These are phyloP conservation scores for Orbilia ellipsospora DNA, from an alignment of 2,329 filamentous ascomycete genomes.

Conservation along the genomic window DNA sequence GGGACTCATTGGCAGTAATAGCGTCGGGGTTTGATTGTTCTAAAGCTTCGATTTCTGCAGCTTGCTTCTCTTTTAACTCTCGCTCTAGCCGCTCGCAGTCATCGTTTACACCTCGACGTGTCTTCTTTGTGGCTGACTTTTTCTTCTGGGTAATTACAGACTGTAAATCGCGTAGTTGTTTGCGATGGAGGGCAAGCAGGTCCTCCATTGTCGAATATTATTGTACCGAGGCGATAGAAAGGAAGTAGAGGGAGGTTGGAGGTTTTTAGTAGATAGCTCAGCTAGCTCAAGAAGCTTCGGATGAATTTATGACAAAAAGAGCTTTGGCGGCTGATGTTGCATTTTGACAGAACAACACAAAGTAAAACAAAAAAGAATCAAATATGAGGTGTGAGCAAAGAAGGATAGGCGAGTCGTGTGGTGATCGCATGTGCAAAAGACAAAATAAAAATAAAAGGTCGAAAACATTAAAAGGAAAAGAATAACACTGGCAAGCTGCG, in stretches of 20 bases:
- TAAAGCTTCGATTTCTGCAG: conserved; percentile 68
- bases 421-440: no score
- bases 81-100: conserved; percentile 79
- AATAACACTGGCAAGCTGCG: no score
- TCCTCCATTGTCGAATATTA: conserved; percentile 71
- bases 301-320: conserved; percentile 3
- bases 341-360: conserved; percentile 35
- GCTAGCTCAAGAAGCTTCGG: background rate
- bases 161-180: conserved; percentile 88
- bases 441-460: no score
- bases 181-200: conserved; percentile 81
- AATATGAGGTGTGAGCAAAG: no score
- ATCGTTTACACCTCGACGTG: conserved; percentile 76
- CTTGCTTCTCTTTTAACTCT: conserved; percentile 74
- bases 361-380: background rate
- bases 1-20: conserved; percentile 1
- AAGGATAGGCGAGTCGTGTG: background rate
- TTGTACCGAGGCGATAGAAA: background rate
- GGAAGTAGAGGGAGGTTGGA: background rate
- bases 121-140: conserved; percentile 93
- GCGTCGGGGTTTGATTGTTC: conserved; percentile 57
- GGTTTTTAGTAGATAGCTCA: background rate
- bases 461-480: no score
- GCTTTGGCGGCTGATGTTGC: conserved; percentile 14
- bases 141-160: conserved; percentile 91